Conservation (phyloP, 2,329 filamentous ascomycete genomes). For the Colletotrichum orbiculare region DNA sequence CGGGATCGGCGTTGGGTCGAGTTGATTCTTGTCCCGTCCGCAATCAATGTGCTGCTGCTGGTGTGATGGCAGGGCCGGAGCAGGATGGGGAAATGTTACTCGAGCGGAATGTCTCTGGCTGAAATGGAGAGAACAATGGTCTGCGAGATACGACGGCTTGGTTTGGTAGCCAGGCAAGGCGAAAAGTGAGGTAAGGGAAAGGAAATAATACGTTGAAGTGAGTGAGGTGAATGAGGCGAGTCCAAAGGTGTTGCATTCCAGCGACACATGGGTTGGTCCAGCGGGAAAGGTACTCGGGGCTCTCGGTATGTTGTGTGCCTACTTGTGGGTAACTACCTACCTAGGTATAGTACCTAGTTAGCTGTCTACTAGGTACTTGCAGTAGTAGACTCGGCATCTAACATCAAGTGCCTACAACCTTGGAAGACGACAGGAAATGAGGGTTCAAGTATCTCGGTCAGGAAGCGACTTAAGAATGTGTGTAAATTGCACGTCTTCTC, state of each 20-base stretch:
- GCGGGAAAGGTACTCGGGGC: too few relatives aligned
- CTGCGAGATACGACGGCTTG: neutral
- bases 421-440: too few relatives aligned
- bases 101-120: slow-evolving; percentile 33
- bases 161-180: neutral
- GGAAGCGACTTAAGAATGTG: too few relatives aligned
- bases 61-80: slow-evolving; percentile 35
- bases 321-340: too few relatives aligned
- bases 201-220: neutral
- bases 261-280: neutral
- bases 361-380: too few relatives aligned
- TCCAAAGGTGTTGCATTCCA: slow-evolving; percentile 17
- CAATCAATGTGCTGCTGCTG: slow-evolving; percentile 3
- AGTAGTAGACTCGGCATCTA: too few relatives aligned
- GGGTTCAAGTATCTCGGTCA: too few relatives aligned
- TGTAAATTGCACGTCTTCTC: too few relatives aligned
- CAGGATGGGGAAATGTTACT: slow-evolving; percentile 32
- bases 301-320: too few relatives aligned
- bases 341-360: too few relatives aligned
- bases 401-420: too few relatives aligned
- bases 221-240: too few relatives aligned
- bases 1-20: slow-evolving; percentile 9
- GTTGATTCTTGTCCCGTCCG: slow-evolving; percentile 21
- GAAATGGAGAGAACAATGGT: slow-evolving; percentile 28
- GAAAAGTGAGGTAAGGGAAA: neutral